Evolutionary conservation across 768 basidiomycete genomes (phyloP).

Genomic region (Holtermannia corniformis): DNA sequence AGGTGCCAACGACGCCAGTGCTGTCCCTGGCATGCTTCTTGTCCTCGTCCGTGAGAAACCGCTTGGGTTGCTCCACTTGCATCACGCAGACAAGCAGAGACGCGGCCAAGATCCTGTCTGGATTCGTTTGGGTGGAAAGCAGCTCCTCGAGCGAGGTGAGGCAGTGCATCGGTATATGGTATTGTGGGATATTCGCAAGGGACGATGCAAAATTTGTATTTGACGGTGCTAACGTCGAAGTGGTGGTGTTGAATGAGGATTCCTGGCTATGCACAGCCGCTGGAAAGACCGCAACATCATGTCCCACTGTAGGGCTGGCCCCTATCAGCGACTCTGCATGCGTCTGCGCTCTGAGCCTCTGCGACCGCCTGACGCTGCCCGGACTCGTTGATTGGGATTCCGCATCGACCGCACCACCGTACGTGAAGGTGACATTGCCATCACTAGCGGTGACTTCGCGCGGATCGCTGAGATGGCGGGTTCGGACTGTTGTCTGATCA

Average conservation of each 20-base stretch:
- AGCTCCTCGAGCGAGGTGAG: neutral
- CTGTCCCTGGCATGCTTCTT: constrained; percentile 16
- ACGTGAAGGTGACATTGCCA: neutral
- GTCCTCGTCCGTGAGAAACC: constrained; percentile 20
- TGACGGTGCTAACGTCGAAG: neutral
- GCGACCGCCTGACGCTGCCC: too few relatives aligned
- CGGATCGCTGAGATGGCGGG: too few relatives aligned
- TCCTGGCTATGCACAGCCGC: too few relatives aligned
- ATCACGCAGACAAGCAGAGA: constrained; percentile 21
- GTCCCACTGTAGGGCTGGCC: too few relatives aligned
- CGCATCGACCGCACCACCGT: neutral
- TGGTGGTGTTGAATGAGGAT: neutral
- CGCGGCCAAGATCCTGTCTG: neutral
- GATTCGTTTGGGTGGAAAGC: too few relatives aligned
- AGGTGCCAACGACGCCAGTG: constrained; percentile 21
- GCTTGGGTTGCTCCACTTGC: constrained; percentile 14
- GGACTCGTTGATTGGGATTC: too few relatives aligned
- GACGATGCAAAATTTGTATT: neutral
- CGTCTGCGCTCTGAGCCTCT: too few relatives aligned
- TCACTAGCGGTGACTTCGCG: too few relatives aligned
- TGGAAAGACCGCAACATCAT: too few relatives aligned
- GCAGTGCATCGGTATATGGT: neutral
- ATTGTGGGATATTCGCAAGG: neutral
- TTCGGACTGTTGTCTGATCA: too few relatives aligned
- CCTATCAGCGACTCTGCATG: too few relatives aligned